Conservation (phyloP, 805 yeast species). For the Komagataella mondaviorum region DNA sequence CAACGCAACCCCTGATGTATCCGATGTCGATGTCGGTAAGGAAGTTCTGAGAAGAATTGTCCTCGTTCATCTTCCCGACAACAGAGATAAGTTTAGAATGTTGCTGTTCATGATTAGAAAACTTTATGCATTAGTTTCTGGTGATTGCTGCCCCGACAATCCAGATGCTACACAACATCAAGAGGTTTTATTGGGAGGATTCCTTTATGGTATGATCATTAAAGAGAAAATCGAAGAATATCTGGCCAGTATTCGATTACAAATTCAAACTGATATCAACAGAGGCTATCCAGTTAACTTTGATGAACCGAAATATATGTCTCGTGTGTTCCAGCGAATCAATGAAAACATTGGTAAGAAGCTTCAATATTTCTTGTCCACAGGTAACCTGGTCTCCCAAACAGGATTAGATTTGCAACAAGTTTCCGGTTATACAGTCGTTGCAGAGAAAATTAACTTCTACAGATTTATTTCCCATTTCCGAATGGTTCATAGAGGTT, state of each 20-base stretch:
- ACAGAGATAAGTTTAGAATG: constrained; percentile 75
- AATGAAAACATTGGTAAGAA: constrained; percentile 94
- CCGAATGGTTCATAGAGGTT: constrained; percentile 99
- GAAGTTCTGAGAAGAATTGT: constrained; percentile 76
- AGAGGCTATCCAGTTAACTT: constrained; percentile 77
- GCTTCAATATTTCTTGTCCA: constrained; percentile 84
- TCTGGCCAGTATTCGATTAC: constrained; percentile 55
- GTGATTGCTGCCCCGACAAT: constrained; percentile 93
- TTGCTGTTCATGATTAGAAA: constrained; percentile 91
- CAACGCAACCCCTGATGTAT: constrained; percentile 75
- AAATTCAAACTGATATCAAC: constrained; percentile 66
- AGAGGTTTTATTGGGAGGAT: constrained; percentile 90
- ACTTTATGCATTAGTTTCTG: constrained; percentile 87
- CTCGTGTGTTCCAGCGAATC: constrained; percentile 61
- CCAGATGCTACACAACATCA: constrained; percentile 99
- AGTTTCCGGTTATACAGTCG: constrained; percentile 95
- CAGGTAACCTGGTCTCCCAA: constrained; percentile 94
- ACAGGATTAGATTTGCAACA: constrained; percentile 97
- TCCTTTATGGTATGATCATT: constrained; percentile 90
- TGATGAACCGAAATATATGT: constrained; percentile 70
- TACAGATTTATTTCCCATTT: constrained; percentile 96
- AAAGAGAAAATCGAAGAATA: constrained; percentile 96
- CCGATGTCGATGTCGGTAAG: constrained; percentile 85
- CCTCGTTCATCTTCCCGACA: constrained; percentile 68
- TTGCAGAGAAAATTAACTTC: constrained; percentile 96